These are phyloP conservation scores for Aspergillus flavus DNA, from an alignment of 2,329 filamentous ascomycete species.

Conservation along the genomic window DNA sequence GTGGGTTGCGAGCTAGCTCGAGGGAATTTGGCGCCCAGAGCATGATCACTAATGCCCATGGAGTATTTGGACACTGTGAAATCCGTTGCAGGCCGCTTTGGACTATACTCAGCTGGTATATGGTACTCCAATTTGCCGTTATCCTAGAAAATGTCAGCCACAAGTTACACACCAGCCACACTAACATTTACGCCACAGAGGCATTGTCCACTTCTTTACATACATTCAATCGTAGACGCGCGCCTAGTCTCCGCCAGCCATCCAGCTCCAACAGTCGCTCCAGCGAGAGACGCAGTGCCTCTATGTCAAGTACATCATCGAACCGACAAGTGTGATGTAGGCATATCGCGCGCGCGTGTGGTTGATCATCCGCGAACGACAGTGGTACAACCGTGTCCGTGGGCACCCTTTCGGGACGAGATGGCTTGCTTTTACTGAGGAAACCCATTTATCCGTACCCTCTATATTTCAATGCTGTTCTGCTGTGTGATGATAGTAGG, in stretches of 20 bases:
- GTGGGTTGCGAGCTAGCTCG: constrained; percentile 31
- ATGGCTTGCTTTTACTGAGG: no score
- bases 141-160: constrained; percentile 13
- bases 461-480: no score
- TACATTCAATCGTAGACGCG: constrained; percentile 45
- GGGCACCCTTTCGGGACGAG: neutral
- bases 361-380: neutral
- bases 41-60: constrained; percentile 45
- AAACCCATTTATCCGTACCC: no score
- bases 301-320: constrained; percentile 48
- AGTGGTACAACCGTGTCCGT: neutral
- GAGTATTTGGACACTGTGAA: constrained; percentile 43
- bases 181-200: neutral
- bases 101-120: constrained; percentile 39
- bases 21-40: constrained; percentile 44
- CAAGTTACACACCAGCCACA: neutral
- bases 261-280: constrained; percentile 43
- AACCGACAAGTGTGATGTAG: constrained; percentile 38
- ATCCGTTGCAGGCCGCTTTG: constrained; percentile 42
- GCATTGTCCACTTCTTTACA: neutral
- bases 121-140: constrained; percentile 43
- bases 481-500: no score
- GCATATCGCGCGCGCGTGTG: neutral
- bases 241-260: constrained; percentile 51
- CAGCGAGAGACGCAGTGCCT: constrained; percentile 40